These are phyloP conservation scores for Xerocomus tenax DNA, from an alignment of 1,284 basidiomycete species.

Conservation along the genomic window DNA sequence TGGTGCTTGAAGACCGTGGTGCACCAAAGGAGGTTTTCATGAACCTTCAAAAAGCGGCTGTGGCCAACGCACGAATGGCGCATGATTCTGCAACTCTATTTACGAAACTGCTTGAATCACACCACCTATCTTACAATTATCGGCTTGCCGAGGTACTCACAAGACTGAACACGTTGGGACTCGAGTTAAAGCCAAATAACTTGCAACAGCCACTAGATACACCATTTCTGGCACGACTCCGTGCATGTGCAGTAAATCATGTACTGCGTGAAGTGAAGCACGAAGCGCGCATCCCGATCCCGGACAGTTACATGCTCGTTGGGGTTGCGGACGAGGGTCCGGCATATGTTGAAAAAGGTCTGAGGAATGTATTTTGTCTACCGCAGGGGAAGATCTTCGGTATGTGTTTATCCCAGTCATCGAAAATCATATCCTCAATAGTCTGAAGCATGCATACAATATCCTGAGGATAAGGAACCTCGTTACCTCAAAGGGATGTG, in stretches of 20 bases:
- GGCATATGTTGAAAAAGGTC: slow-evolving; percentile 43
- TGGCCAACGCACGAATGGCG: slow-evolving; percentile 47
- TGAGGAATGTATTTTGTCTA: slow-evolving; percentile 47
- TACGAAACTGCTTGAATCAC: slow-evolving; percentile 39
- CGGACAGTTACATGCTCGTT: slow-evolving; percentile 56
- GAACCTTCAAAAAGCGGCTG: slow-evolving; percentile 46
- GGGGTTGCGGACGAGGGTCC: slow-evolving; percentile 74
- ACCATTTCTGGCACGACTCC: slow-evolving; percentile 50
- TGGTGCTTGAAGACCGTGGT: slow-evolving; percentile 61
- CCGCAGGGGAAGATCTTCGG: slow-evolving; percentile 54
- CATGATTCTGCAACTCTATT: slow-evolving; percentile 45
- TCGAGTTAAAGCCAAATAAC: slow-evolving; percentile 39
- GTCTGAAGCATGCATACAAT: slow-evolving; percentile 50
- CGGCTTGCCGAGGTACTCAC: slow-evolving; percentile 43
- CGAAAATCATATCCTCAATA: slow-evolving; percentile 17
- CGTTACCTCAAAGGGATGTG: slow-evolving; percentile 48
- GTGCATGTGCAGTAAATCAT: slow-evolving; percentile 50
- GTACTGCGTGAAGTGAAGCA: slow-evolving; percentile 66
- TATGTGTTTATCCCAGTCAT: slow-evolving; percentile 24
- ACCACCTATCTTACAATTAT: slow-evolving; percentile 48
- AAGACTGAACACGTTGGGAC: slow-evolving; percentile 40
- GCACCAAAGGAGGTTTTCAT: slow-evolving; percentile 48
- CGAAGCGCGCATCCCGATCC: slow-evolving; percentile 61
- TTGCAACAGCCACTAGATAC: slow-evolving; percentile 38
- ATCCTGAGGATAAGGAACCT: slow-evolving; percentile 38